Conservation (phyloP, 495 filamentous ascomycete species). For the Aeminium ludgeri region DNA sequence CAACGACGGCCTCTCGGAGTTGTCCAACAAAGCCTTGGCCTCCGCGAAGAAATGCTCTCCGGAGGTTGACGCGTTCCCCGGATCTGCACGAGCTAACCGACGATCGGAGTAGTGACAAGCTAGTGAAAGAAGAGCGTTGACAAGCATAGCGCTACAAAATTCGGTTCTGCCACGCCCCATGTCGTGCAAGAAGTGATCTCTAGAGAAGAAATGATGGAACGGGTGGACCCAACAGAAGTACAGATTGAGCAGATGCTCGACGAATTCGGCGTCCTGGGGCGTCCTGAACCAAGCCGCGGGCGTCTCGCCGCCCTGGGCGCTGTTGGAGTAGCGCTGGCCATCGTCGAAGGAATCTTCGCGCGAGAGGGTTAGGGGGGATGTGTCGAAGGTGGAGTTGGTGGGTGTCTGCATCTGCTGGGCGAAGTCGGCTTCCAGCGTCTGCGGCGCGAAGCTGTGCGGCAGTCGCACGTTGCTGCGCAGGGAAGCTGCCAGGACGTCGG, state of each 20-base stretch:
- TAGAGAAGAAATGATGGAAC: conserved; percentile 52
- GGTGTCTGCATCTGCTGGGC: conserved; percentile 6
- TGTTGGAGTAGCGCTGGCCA: not conserved
- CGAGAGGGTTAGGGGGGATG: not conserved
- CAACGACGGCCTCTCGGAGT: conserved; percentile 40
- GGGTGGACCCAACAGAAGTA: conserved; percentile 78
- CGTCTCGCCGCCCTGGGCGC: not conserved
- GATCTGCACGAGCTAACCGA: conserved; percentile 42
- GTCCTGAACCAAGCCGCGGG: conserved; percentile 39
- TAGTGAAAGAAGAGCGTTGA: conserved; percentile 57
- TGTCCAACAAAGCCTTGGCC: conserved; percentile 40
- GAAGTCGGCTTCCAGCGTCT: conserved; percentile 15
- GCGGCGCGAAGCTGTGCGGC: conserved; percentile 10
- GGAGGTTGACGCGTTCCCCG: conserved; percentile 42
- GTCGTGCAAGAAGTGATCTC: conserved; percentile 55
- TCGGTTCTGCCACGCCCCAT: conserved; percentile 36
- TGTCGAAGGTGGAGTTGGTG: not conserved
- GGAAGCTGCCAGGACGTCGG: conserved; percentile 25
- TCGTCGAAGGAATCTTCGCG: conserved; percentile 6
- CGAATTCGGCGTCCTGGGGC: conserved; percentile 38
- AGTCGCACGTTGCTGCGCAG: conserved; percentile 21
- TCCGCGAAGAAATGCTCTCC: conserved; percentile 61
- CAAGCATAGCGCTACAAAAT: conserved; percentile 56
- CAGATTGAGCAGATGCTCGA: conserved; percentile 47
- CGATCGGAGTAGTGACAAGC: conserved; percentile 58